These are phyloP conservation scores for Penicillium paxilli DNA, from an alignment of 495 filamentous ascomycete species.

Conservation along the genomic window DNA sequence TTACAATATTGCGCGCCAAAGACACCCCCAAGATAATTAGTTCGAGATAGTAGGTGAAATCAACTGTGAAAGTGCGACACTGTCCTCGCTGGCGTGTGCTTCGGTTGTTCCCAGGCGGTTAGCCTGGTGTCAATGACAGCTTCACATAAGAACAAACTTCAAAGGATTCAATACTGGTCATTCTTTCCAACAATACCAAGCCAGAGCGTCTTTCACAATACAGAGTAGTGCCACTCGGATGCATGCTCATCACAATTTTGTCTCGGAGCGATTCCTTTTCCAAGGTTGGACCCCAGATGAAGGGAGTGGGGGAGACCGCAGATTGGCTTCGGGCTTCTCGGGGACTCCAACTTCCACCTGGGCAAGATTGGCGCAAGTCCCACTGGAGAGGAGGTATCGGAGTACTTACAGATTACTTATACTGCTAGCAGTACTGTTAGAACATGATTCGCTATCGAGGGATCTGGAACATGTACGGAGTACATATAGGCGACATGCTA, in stretches of 20 bases:
- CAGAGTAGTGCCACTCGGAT: background rate
- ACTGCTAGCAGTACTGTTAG: no score
- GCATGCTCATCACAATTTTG: background rate
- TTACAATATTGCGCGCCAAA: background rate
- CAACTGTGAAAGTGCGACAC: background rate
- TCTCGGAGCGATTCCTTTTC: background rate
- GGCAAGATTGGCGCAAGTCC: no score
- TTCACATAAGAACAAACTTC: no score
- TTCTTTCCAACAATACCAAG: background rate
- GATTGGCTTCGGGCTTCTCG: background rate
- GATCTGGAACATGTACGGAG: no score
- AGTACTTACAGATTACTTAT: no score
- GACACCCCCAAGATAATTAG: background rate
- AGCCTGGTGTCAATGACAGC: no score
- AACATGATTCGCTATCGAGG: background rate
- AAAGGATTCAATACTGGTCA: no score
- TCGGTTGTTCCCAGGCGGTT: no score
- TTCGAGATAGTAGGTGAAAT: background rate
- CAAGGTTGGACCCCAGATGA: background rate
- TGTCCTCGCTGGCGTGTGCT: background rate
- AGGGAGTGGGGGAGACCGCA: background rate
- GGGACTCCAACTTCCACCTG: background rate
- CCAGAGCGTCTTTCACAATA: background rate
- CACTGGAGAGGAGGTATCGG: no score
- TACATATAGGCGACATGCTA: no score